phyloP scores from a whole-genome alignment of 306 rosid species.

The Biancaea sappan region DNA sequence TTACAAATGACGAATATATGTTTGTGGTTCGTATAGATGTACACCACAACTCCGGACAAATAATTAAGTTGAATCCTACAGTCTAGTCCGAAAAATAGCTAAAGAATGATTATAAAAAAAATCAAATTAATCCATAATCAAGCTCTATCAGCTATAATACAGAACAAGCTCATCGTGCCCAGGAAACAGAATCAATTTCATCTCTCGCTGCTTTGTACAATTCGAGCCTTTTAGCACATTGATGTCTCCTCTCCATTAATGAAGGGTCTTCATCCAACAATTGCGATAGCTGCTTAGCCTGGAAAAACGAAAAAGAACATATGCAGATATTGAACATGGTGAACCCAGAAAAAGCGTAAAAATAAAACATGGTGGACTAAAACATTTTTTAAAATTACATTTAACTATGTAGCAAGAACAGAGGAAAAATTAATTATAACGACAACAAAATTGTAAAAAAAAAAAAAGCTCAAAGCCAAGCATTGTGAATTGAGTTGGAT shows the following conservation, averaged over 20 bases:
- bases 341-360: neutral
- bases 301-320: neutral
- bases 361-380: neutral
- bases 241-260: slow-evolving; percentile 90
- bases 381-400: neutral
- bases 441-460: neutral
- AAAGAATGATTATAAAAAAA: neutral
- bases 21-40: neutral
- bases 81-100: neutral
- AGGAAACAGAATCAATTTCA: slow-evolving; percentile 88
- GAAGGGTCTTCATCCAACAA: slow-evolving; percentile 94
- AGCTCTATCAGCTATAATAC: slow-evolving; percentile 33
- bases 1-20: slow-evolving; percentile 7
- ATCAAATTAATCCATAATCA: slow-evolving; percentile 10
- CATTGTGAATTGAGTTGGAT: too few relatives aligned
- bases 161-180: slow-evolving; percentile 61
- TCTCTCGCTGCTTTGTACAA: slow-evolving; percentile 95
- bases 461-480: neutral
- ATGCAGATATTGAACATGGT: neutral
- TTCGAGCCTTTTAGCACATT: slow-evolving; percentile 86
- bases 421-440: neutral
- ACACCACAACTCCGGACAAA: slow-evolving; percentile 29
- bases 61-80: slow-evolving; percentile 8
- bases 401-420: neutral
- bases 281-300: slow-evolving; percentile 74